Conservation (phyloP, 2,329 filamentous ascomycete genomes). For the Hymenotorrendiella dingleyae region DNA sequence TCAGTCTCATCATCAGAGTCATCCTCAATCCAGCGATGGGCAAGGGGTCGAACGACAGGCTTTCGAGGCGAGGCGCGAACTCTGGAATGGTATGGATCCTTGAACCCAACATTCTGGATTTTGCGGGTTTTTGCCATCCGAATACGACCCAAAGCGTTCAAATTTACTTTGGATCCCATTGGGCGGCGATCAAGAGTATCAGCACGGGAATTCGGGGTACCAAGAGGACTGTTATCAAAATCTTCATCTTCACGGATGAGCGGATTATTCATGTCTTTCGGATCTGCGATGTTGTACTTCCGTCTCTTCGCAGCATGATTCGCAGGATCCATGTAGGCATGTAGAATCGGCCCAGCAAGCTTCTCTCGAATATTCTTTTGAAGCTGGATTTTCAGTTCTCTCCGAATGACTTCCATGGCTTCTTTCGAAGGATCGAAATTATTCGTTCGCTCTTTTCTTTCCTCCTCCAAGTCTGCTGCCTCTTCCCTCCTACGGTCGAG, state of each 20-base stretch:
- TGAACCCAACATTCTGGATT: slow-evolving; percentile 55
- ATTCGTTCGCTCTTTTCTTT: slow-evolving; percentile 80
- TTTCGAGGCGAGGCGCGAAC: slow-evolving; percentile 51
- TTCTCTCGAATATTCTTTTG: slow-evolving; percentile 84
- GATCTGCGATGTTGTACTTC: slow-evolving; percentile 70
- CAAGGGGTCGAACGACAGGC: slow-evolving; percentile 68
- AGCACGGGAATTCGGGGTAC: slow-evolving; percentile 59
- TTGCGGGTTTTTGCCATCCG: slow-evolving; percentile 59
- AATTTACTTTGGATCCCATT: slow-evolving; percentile 41
- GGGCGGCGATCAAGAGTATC: slow-evolving; percentile 54
- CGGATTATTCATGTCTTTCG: slow-evolving; percentile 52
- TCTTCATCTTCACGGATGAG: slow-evolving; percentile 53
- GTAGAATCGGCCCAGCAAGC: slow-evolving; percentile 74
- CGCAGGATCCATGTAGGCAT: slow-evolving; percentile 74
- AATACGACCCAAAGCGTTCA: slow-evolving; percentile 67
- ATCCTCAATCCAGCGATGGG: slow-evolving; percentile 70
- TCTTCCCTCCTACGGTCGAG: slow-evolving; percentile 65
- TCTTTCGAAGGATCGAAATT: slow-evolving; percentile 87
- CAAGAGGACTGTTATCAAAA: slow-evolving; percentile 52
- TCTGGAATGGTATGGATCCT: slow-evolving; percentile 61
- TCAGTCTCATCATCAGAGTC: slow-evolving; percentile 81
- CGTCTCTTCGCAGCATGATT: slow-evolving; percentile 75
- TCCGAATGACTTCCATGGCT: slow-evolving; percentile 70
- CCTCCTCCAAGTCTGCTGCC: slow-evolving; percentile 78
- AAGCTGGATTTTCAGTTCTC: slow-evolving; percentile 79